These are phyloP conservation scores for Cercospora zeae-maydis DNA, from an alignment of 2,329 filamentous ascomycete species.

Conservation along the genomic window DNA sequence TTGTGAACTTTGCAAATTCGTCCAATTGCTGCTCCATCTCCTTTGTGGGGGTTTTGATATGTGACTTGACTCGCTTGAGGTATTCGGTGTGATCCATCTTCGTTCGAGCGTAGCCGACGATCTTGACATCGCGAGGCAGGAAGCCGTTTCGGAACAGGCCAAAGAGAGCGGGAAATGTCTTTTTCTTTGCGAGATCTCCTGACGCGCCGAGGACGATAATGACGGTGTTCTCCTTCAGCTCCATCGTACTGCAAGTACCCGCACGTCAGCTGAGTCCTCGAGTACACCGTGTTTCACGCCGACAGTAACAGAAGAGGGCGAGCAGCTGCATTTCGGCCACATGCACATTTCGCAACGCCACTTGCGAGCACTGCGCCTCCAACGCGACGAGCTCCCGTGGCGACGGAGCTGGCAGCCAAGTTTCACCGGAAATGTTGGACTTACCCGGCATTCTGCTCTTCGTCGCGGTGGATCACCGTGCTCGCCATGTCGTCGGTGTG, in stretches of 20 bases:
- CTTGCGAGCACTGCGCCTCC: not conserved
- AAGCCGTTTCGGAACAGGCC: conserved; percentile 98
- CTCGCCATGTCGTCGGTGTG: conserved; percentile 41
- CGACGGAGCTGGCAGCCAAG: conserved; percentile 3
- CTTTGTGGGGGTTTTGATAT: conserved; percentile 98
- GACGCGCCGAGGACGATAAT: conserved; percentile 96
- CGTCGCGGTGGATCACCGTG: conserved; percentile 48
- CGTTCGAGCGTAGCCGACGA: conserved; percentile 97
- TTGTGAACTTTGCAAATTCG: conserved; percentile 82
- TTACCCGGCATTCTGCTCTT: conserved; percentile 48
- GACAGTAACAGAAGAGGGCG: not conserved
- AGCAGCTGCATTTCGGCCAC: not conserved
- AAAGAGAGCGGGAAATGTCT: conserved; percentile 97
- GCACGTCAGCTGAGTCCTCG: conserved; percentile 20
- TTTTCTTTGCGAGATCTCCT: conserved; percentile 98
- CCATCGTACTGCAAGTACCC: conserved; percentile 62
- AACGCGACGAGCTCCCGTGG: not conserved
- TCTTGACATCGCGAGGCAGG: conserved; percentile 90
- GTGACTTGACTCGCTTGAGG: conserved; percentile 88
- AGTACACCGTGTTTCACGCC: not conserved
- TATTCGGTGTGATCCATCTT: conserved; percentile 99
- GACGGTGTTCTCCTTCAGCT: conserved; percentile 97
- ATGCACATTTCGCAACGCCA: not conserved
- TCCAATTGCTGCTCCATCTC: conserved; percentile 93
- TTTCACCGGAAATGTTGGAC: conserved; percentile 24